Evolutionary conservation across 176 grass and related monocot species (phyloP), one percentile per base, ranked within the genome.

Genomic region (Cenchrus americanus): DNA sequence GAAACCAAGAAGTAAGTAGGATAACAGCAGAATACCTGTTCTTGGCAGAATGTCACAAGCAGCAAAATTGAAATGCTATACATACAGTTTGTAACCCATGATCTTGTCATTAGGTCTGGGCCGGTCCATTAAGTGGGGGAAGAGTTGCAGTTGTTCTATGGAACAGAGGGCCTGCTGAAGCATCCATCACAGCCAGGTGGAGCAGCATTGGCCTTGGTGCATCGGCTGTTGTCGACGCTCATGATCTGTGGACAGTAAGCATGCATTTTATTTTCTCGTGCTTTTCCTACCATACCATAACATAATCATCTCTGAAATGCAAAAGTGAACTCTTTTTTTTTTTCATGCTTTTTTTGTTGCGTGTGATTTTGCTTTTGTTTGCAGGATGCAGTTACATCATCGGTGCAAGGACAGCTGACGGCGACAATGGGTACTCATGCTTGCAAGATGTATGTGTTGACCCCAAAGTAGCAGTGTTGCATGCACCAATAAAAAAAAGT

Each of bases 211-310:
- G 88, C 71, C 80, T 91, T 67, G 13, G 19, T 53, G 58, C 70
- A 48, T 83, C 82, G 54, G 51, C 79, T 41, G n/a, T 81, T 19
- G 69, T 76, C 12, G 79, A 81, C 76, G 86, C 79, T 86, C 92
- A 90, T 54, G 75, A 91, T 81, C 42, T 91, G 41, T 94, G 88
- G 86, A 78, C 69, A 47, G 88, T 91, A 84, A 89, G 75, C 24
- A 54, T 60, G 63, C 24, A 70, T 68, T 82, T 26, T 37, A 37
- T 37, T 37, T 37, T 40, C 70, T 19, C 34, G 18, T 69, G 44
- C 37, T 15, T 62, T 62, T 24, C 26, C 12, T 63, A 23, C n/a
- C n/a, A 60, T 63, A 23, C n/a, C n/a, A 60, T 60, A 23, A 11
- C 21, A 60, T 22, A 23, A 60, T 23, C 11, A 22, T 23, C n/a